Evolutionary conservation across 495 filamentous ascomycete genomes (phyloP).

Genomic region (Talaromyces proteolyticus): DNA sequence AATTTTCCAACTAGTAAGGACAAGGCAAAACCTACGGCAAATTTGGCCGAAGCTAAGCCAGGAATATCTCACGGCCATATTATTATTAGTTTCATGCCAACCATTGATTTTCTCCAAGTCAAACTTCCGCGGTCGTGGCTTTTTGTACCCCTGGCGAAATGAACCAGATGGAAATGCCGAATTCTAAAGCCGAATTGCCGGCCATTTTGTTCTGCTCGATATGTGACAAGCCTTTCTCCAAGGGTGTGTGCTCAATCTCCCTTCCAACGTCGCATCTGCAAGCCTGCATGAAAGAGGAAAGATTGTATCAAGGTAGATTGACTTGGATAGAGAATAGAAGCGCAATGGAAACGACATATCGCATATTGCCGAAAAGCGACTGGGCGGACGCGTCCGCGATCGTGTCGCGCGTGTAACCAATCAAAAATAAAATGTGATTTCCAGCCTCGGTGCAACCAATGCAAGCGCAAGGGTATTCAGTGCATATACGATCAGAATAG

Average conservation of each 20-base stretch:
- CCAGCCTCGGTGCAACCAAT: constrained; percentile 7
- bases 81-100: background rate
- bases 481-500: constrained; percentile 11
- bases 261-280: background rate
- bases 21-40: too few relatives aligned
- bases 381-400: constrained; percentile 7
- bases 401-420: constrained; percentile 11
- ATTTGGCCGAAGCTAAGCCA: constrained; percentile 2
- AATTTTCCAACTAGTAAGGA: too few relatives aligned
- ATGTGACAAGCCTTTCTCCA: constrained; percentile 8
- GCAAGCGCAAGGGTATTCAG: constrained; percentile 5
- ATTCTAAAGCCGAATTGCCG: background rate
- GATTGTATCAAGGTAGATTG: background rate
- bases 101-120: too few relatives aligned
- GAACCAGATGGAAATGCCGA: background rate
- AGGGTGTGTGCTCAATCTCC: constrained; percentile 3
- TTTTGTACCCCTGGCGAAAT: background rate
- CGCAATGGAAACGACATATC: constrained; percentile 1
- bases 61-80: background rate
- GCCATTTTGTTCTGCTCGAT: constrained; percentile 3
- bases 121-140: background rate
- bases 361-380: constrained; percentile 1
- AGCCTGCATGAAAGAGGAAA: background rate
- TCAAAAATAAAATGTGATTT: constrained; percentile 14
- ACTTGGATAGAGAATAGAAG: constrained; percentile 1